Base-by-base conservation (phyloP, 2,329 filamentous ascomycete genomes). In the Incumbomyces lentus region DNA sequence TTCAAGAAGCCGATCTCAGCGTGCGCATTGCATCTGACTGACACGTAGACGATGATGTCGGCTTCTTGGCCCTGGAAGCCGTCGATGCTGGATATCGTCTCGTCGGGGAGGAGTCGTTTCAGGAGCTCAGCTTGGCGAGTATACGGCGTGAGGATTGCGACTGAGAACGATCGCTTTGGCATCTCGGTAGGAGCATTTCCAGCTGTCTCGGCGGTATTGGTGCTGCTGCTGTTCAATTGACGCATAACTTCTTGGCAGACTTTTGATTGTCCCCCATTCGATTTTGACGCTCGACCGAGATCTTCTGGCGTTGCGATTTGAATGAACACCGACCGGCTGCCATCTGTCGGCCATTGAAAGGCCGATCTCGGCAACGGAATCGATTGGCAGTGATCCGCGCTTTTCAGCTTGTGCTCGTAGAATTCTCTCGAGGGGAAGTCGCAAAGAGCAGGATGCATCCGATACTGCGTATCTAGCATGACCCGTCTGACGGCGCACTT, bases 391-490 rank as follows among this genome's bases (percentile, higher is more conserved):
- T 16, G 16, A 3, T 44, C 44, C 11, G 47, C 64, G 0, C 66
- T 67, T 2, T 59, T 54, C 1, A 72, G 51, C 10, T 56, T 63
- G 1, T 56, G 53, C 0, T 60, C 47, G 46, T 71, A 71, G 49
- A 71, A 70, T 40, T 68, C 63, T 0, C 33, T 44, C 0, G 67
- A 69, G 45, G 58, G 63, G 41, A 70, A 68, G n/a, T 54, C 37
- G 49, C 67, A 69, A 7, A 72, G 61, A 1, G 50, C 51, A 0
- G 57, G 57, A 50, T 70, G 39, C 66, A 71, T 71, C 1, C 68
- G 64, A 50, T 71, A 69, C 47, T 72, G 69, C 0, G 60, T 66
- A 43, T 70, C 62, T 4, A 72, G 55, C 67, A 72, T 71, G 14
- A 65, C 57, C 46, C 58, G 68, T 3, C 1, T 49, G 40, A 26